Evolutionary conservation across 2,329 filamentous ascomycete genomes (phyloP).

Genomic region (Botrytis sinoallii): DNA sequence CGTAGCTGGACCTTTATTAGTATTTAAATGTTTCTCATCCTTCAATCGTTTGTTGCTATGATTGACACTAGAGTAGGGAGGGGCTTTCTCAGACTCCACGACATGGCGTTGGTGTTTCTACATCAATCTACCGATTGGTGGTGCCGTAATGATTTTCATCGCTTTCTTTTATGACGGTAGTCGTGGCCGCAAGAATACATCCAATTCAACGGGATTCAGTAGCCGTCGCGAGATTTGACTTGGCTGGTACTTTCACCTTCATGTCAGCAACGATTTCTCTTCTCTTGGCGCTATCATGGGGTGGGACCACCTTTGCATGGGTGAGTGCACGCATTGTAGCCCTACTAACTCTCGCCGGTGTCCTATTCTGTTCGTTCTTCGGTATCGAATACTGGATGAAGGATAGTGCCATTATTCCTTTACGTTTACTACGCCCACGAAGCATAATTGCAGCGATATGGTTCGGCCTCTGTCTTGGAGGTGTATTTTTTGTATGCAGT

Average conservation of each 20-base stretch:
- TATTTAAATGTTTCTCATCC: background rate
- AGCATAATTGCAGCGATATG: background rate
- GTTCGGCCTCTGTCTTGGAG: background rate
- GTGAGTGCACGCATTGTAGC: conserved; percentile 33
- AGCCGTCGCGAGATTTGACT: background rate
- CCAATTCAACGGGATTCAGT: background rate
- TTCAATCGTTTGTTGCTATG: background rate
- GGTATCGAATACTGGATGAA: background rate
- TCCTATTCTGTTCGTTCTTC: background rate
- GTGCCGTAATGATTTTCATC: background rate
- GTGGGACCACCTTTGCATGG: conserved; percentile 38
- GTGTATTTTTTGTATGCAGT: background rate
- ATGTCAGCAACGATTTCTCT: conserved; percentile 33
- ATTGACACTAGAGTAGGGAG: background rate
- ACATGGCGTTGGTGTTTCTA: too few relatives aligned
- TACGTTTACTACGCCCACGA: background rate
- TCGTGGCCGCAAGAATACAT: background rate
- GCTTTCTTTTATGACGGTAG: background rate
- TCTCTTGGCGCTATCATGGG: conserved; percentile 36
- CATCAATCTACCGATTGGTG: background rate
- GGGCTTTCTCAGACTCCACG: background rate
- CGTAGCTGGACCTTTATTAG: background rate
- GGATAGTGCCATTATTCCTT: background rate
- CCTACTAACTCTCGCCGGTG: conserved; percentile 19
- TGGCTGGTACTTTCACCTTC: background rate